A percentile compares a stretch with the other conserved stretches of the same genome.
Evolutionary conservation across 768 basidiomycete genomes (phyloP).

Genomic region (Mycena haematopus): DNA sequence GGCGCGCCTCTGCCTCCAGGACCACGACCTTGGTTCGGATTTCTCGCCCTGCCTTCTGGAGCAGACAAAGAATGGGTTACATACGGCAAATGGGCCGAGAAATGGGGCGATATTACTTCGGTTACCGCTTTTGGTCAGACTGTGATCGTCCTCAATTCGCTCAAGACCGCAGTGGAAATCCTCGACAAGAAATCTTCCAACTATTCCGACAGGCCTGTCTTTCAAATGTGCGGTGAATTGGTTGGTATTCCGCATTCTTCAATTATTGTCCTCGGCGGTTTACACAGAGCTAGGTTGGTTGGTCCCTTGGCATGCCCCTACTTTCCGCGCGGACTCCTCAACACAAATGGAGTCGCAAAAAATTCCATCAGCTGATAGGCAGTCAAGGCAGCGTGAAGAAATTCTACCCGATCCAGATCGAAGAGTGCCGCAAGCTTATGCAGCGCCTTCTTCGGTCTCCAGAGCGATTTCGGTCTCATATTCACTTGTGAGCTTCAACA

Average conservation of each 20-base stretch:
- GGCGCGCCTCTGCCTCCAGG: slow-evolving; percentile 10
- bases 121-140: slow-evolving; percentile 41
- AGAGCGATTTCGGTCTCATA: slow-evolving; percentile 16
- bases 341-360: slow-evolving; percentile 15
- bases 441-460: slow-evolving; percentile 25
- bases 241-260: slow-evolving; percentile 17
- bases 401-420: slow-evolving; percentile 15
- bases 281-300: slow-evolving; percentile 11
- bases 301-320: slow-evolving; percentile 5
- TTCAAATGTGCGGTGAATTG: slow-evolving; percentile 31
- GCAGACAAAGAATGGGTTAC: slow-evolving; percentile 15
- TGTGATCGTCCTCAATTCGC: slow-evolving; percentile 42
- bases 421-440: slow-evolving; percentile 25
- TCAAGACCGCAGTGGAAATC: slow-evolving; percentile 40
- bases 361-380: slow-evolving; percentile 17
- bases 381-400: slow-evolving; percentile 11
- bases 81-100: slow-evolving; percentile 12
- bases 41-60: slow-evolving; percentile 12
- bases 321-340: slow-evolving; percentile 9
- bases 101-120: slow-evolving; percentile 31
- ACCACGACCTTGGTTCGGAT: slow-evolving; percentile 14
- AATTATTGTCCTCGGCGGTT: not conserved
- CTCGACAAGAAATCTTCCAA: slow-evolving; percentile 48
- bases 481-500: slow-evolving; percentile 21
- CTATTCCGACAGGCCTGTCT: slow-evolving; percentile 49